Evolutionary conservation across 495 filamentous ascomycete genomes (phyloP).

Genomic region (Tricharina praecox): DNA sequence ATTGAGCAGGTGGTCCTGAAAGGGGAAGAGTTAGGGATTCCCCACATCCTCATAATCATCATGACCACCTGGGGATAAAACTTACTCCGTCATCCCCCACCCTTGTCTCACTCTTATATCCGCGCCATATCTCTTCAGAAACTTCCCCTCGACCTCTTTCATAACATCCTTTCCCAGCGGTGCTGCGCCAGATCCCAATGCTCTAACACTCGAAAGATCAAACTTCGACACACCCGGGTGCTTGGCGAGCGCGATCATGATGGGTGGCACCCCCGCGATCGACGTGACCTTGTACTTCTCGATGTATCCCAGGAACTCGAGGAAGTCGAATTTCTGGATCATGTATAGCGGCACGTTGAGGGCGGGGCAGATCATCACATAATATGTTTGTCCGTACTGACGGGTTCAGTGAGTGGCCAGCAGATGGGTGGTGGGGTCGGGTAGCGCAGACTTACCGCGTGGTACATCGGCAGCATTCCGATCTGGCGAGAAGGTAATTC

Average conservation of each 20-base stretch:
- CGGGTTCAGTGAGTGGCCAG: neutral
- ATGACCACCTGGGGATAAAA: conserved; percentile 13
- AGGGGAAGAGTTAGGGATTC: conserved; percentile 5
- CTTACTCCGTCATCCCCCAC: conserved; percentile 70
- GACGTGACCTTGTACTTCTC: conserved; percentile 52
- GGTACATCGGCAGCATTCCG: conserved; percentile 63
- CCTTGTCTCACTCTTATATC: conserved; percentile 44
- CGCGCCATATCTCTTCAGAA: conserved; percentile 70
- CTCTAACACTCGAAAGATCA: conserved; percentile 49
- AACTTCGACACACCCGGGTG: conserved; percentile 45
- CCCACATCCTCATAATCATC: conserved; percentile 4
- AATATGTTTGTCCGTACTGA: conserved; percentile 36
- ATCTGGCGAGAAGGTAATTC: conserved; percentile 26
- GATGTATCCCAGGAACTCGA: conserved; percentile 49
- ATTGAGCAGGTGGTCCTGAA: conserved; percentile 46
- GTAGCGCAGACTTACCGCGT: conserved; percentile 33
- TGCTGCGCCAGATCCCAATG: conserved; percentile 43
- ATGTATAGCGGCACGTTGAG: conserved; percentile 12
- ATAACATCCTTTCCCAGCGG: conserved; percentile 32
- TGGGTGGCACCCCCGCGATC: conserved; percentile 47
- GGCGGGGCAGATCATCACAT: conserved; percentile 28
- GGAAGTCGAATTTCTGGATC: conserved; percentile 44
- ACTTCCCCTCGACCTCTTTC: conserved; percentile 26
- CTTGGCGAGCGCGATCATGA: conserved; percentile 58
- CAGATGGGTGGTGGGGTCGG: conserved; percentile 8